A percentile compares a stretch with the other conserved stretches of the same genome.
These are phyloP conservation scores for Fusarium sp. DNA, from an alignment of 2,329 filamentous ascomycete species.

Conservation along the genomic window DNA sequence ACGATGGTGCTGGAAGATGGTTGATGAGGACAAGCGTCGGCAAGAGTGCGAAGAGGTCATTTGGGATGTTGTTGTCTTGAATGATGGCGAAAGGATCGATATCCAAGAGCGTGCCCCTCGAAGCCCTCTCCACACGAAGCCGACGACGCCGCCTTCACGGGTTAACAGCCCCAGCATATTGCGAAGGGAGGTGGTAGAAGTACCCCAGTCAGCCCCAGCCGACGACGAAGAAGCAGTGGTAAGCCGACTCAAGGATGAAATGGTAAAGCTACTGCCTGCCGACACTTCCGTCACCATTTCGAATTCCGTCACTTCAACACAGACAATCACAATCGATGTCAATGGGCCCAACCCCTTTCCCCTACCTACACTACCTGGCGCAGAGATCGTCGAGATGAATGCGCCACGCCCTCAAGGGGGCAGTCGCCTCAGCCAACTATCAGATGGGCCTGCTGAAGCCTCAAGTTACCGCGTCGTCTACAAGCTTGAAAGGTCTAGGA, in stretches of 20 bases:
- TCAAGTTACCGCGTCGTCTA: conserved; percentile 69
- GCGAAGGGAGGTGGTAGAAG: neutral
- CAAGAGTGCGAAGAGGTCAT: conserved; percentile 67
- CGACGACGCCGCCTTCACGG: neutral
- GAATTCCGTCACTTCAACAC: conserved; percentile 69
- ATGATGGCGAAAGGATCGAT: conserved; percentile 69
- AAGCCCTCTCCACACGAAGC: conserved; percentile 5
- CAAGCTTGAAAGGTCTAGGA: conserved; percentile 65
- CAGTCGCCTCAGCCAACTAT: conserved; percentile 26
- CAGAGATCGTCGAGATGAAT: conserved; percentile 69
- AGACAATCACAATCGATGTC: conserved; percentile 74
- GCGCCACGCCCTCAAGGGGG: conserved; percentile 40
- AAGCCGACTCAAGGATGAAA: conserved; percentile 63
- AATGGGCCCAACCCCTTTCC: conserved; percentile 63
- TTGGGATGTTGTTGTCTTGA: conserved; percentile 75
- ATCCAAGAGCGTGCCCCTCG: conserved; percentile 47
- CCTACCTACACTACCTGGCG: conserved; percentile 67
- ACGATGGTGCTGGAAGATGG: conserved; percentile 63
- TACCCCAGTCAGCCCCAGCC: neutral
- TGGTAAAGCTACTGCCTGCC: conserved; percentile 64
- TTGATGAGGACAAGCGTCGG: conserved; percentile 61
- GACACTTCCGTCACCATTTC: conserved; percentile 71
- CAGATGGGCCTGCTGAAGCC: conserved; percentile 41
- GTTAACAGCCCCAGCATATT: conserved; percentile 2
- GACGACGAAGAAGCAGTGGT: conserved; percentile 58